Evolutionary conservation across 2,329 filamentous ascomycete genomes (phyloP).

Genomic region (Sporothrix pseudoabietina): DNA sequence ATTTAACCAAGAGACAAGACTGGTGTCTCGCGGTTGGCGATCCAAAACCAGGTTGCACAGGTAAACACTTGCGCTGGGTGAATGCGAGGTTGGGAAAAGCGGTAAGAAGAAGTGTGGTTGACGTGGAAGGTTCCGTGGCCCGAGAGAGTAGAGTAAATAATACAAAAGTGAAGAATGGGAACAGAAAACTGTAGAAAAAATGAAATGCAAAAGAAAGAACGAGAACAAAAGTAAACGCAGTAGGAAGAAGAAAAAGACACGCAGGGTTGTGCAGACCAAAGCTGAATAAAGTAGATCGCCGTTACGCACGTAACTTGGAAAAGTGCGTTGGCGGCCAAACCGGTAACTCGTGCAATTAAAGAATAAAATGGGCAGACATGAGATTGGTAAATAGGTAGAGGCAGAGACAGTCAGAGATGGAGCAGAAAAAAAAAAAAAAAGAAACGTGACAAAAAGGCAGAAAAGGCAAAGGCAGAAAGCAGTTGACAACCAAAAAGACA

Average conservation of each 20-base stretch:
- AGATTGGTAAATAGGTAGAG: conserved; percentile 5
- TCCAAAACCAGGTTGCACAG: conserved; percentile 18
- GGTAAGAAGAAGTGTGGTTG: background rate
- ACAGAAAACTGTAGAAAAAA: background rate
- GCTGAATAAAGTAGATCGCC: background rate
- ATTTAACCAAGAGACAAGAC: background rate
- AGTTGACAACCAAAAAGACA: conserved; percentile 21
- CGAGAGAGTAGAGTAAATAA: background rate
- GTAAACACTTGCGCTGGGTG: conserved; percentile 7
- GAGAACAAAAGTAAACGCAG: conserved; percentile 10
- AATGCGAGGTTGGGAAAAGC: background rate
- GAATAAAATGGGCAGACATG: background rate
- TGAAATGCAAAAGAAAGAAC: background rate
- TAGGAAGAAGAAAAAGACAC: background rate
- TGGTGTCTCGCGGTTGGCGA: conserved; percentile 16
- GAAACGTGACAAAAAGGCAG: conserved; percentile 52
- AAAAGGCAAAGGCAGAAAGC: conserved; percentile 46
- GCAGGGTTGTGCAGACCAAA: conserved; percentile 2
- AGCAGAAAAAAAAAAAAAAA: background rate
- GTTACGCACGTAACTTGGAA: conserved; percentile 26
- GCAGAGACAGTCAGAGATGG: background rate
- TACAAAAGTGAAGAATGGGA: background rate
- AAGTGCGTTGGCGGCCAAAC: background rate
- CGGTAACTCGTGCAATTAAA: conserved; percentile 20
- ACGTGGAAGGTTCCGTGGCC: background rate